Conservation (phyloP, 2,329 filamentous ascomycete species). For the Thermoascus crustaceus region DNA sequence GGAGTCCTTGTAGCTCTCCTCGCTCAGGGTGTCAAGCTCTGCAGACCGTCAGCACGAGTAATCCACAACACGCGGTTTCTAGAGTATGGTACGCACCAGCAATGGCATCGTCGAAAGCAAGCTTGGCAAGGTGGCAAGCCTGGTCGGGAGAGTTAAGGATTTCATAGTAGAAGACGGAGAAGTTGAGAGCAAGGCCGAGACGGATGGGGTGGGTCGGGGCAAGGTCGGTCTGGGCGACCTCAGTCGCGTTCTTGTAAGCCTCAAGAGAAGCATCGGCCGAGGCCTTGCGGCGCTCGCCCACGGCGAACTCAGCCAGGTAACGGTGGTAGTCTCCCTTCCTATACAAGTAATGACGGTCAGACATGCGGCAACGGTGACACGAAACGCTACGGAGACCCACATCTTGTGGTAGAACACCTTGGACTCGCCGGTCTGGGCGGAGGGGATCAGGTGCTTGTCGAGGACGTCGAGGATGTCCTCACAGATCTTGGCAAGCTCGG, state of each 20-base stretch:
- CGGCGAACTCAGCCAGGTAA: constrained; percentile 94
- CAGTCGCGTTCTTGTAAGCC: constrained; percentile 91
- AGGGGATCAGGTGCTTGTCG: constrained; percentile 87
- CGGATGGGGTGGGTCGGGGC: constrained; percentile 89
- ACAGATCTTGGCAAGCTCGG: constrained; percentile 95
- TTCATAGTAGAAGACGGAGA: constrained; percentile 99
- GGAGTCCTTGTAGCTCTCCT: constrained; percentile 99
- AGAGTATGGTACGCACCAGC: constrained; percentile 53
- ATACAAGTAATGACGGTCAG: constrained; percentile 15
- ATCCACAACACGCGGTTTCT: neutral
- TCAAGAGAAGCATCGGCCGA: constrained; percentile 91
- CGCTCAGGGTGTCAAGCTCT: constrained; percentile 94
- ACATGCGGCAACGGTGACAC: constrained; percentile 2
- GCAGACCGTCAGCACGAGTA: constrained; percentile 18
- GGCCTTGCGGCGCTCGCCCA: constrained; percentile 88
- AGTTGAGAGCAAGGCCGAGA: constrained; percentile 86
- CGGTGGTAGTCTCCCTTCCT: constrained; percentile 99
- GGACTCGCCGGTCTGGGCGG: constrained; percentile 92
- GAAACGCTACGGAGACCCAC: constrained; percentile 51
- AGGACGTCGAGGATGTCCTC: constrained; percentile 95
- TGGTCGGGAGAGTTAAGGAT: constrained; percentile 98
- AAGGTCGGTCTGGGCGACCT: constrained; percentile 81
- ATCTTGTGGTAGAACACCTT: constrained; percentile 99
- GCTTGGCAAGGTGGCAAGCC: constrained; percentile 95
- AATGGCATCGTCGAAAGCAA: constrained; percentile 94